Evolutionary conservation across 2,329 filamentous ascomycete genomes (phyloP).

Genomic region (Aureobasidium sp.): DNA sequence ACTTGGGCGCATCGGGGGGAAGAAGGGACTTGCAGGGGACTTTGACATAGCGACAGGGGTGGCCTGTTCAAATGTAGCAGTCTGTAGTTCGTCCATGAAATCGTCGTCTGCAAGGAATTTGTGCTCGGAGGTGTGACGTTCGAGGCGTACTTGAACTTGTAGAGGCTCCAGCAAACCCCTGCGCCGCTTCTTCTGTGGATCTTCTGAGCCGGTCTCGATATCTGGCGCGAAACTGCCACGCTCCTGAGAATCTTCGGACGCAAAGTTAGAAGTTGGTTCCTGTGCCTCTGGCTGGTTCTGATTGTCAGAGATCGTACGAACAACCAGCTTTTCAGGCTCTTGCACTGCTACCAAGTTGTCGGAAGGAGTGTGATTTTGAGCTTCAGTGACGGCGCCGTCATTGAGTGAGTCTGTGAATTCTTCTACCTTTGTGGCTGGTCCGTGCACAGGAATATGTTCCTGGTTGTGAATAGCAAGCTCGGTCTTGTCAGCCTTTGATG

Average conservation of each 20-base stretch:
- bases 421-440: neutral
- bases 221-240: slow-evolving; percentile 1
- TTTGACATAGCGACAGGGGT: slow-evolving; percentile 71
- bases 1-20: slow-evolving; percentile 32
- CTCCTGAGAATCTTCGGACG: neutral
- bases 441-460: neutral
- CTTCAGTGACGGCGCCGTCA: neutral
- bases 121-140: slow-evolving; percentile 31
- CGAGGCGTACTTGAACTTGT: slow-evolving; percentile 30
- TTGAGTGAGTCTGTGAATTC: neutral
- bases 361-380: neutral
- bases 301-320: neutral
- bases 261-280: neutral
- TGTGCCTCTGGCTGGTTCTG: neutral
- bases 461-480: slow-evolving; percentile 13
- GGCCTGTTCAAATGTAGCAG: slow-evolving; percentile 76
- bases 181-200: slow-evolving; percentile 32
- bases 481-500: neutral
- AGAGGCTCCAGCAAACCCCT: slow-evolving; percentile 33
- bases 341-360: neutral
- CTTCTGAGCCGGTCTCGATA: neutral
- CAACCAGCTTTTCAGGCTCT: neutral
- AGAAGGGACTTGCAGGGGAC: slow-evolving; percentile 68
- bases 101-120: slow-evolving; percentile 62
- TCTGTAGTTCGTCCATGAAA: slow-evolving; percentile 69